These are phyloP conservation scores for Eleusine indica DNA, from an alignment of 176 grass and related monocot species.

Conservation along the genomic window DNA sequence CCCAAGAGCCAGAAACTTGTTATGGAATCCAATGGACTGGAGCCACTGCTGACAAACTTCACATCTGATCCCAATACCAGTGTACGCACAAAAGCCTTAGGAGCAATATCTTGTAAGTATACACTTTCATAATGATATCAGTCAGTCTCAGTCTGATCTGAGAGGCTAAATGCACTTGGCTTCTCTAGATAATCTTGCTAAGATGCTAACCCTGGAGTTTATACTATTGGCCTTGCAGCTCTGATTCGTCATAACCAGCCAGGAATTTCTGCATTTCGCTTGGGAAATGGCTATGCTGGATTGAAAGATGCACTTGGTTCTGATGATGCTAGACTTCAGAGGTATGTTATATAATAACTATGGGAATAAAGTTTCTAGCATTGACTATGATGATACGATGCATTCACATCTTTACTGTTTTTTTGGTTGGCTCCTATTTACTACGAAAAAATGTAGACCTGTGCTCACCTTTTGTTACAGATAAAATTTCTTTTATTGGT, in stretches of 20 bases:
- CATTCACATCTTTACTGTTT: background rate
- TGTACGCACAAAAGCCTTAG: slow-evolving; percentile 86
- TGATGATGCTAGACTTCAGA: slow-evolving; percentile 82
- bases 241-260: slow-evolving; percentile 81
- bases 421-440: background rate
- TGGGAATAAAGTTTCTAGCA: background rate
- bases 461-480: background rate
- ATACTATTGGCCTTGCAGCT: slow-evolving; percentile 44
- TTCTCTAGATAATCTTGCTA: background rate
- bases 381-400: background rate
- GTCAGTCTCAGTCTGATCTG: background rate
- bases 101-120: slow-evolving; percentile 87
- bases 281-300: slow-evolving; percentile 90
- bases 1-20: slow-evolving; percentile 83
- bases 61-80: slow-evolving; percentile 62
- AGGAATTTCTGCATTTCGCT: slow-evolving; percentile 76
- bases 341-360: slow-evolving; percentile 41
- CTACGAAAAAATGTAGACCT: background rate
- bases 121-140: background rate
- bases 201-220: slow-evolving; percentile 6
- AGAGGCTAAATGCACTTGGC: background rate
- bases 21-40: slow-evolving; percentile 79
- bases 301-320: slow-evolving; percentile 79
- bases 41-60: slow-evolving; percentile 88
- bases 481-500: background rate